A percentile compares a stretch with the other conserved stretches of the same genome.
Conservation (phyloP, 495 filamentous ascomycete genomes). For the Penicillium lividum region DNA sequence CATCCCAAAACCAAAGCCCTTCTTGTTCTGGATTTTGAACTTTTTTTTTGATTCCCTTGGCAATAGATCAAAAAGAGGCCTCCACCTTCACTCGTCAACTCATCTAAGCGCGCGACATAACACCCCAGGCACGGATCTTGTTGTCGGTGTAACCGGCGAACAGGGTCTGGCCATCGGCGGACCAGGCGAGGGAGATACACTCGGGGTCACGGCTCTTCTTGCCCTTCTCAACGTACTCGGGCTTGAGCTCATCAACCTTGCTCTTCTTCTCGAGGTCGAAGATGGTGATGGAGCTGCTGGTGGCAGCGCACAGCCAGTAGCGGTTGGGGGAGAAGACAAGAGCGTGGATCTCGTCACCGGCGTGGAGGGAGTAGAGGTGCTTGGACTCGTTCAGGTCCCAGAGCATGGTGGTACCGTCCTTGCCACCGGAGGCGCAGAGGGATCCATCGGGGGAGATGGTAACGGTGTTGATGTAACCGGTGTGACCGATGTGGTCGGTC, state of each 20-base stretch:
- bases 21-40: conserved; percentile 38
- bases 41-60: conserved; percentile 37
- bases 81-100: conserved; percentile 27
- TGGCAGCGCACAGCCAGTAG: conserved; percentile 99
- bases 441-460: conserved; percentile 99
- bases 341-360: conserved; percentile 99
- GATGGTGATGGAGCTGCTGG: conserved; percentile 96
- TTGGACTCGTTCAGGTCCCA: conserved; percentile 99
- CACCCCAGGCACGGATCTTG: conserved; percentile 98
- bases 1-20: conserved; percentile 49
- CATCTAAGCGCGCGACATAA: conserved; percentile 70
- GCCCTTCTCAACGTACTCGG: conserved; percentile 91
- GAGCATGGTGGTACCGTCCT: conserved; percentile 99
- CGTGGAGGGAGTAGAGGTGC: conserved; percentile 99
- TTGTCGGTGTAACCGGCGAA: conserved; percentile 99
- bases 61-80: conserved; percentile 39
- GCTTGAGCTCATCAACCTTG: conserved; percentile 99
- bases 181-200: conserved; percentile 96
- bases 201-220: conserved; percentile 99
- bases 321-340: conserved; percentile 99
- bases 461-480: conserved; percentile 99
- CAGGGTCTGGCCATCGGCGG: conserved; percentile 95
- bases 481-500: conserved; percentile 99
- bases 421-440: conserved; percentile 98
- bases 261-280: conserved; percentile 99